Conservation (phyloP, 306 rosid species). For the Gillenia trifoliata region DNA sequence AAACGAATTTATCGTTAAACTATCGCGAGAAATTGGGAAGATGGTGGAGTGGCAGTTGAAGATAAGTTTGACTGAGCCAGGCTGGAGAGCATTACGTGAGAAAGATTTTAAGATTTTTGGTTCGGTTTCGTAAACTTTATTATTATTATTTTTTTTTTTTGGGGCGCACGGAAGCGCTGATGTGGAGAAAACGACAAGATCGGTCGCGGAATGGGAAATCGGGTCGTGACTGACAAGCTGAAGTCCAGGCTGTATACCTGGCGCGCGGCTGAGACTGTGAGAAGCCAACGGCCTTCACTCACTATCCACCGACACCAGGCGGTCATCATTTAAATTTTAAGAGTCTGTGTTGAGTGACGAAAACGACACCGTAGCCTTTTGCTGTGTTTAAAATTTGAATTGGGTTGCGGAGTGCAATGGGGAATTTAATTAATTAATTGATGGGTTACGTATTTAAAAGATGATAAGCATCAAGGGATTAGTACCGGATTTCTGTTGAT, state of each 20-base stretch:
- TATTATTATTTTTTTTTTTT: background rate
- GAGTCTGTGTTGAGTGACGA: too few relatives aligned
- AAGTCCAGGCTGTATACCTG: constrained; percentile 33
- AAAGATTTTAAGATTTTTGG: constrained; percentile 1
- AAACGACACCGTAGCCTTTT: background rate
- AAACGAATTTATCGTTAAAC: background rate
- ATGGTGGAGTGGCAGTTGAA: background rate
- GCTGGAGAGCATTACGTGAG: constrained; percentile 42
- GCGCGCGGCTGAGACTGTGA: constrained; percentile 12
- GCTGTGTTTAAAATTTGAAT: background rate
- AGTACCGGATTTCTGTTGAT: constrained; percentile 4
- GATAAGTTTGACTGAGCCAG: constrained; percentile 54
- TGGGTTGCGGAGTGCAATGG: background rate
- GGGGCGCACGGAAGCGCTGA: constrained; percentile 18
- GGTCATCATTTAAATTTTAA: constrained; percentile 16
- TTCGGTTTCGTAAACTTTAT: background rate
- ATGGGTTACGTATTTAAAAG: background rate
- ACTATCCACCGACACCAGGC: constrained; percentile 29
- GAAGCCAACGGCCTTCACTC: constrained; percentile 19
- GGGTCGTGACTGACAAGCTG: constrained; percentile 30
- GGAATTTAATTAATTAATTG: background rate
- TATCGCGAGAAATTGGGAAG: constrained; percentile 10
- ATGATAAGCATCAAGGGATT: constrained; percentile 7
- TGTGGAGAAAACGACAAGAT: constrained; percentile 40
- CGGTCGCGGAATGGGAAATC: constrained; percentile 27